These are phyloP conservation scores for Melanopsichium pennsylvanicum DNA, from an alignment of 1,284 basidiomycete species.

Conservation along the genomic window DNA sequence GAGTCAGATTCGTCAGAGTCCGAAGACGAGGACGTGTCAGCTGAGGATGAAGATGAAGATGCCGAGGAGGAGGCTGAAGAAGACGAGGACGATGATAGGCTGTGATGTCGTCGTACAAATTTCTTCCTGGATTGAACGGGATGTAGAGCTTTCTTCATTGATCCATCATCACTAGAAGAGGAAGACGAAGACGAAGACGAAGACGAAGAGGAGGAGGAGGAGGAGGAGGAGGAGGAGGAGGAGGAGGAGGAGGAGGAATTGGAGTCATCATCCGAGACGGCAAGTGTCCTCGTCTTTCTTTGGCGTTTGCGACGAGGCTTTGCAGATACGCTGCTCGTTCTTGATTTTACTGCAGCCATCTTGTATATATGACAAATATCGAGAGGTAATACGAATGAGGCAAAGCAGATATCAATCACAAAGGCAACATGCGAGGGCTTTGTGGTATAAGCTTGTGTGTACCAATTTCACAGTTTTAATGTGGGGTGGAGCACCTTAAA, in stretches of 20 bases:
- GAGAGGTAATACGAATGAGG: not conserved
- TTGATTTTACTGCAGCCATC: slow-evolving; percentile 21
- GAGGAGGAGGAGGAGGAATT: slow-evolving; percentile 30
- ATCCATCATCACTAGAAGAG: no score
- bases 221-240: slow-evolving; percentile 17
- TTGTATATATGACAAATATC: no score
- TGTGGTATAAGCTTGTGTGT: no score
- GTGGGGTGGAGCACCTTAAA: no score
- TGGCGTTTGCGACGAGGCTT: slow-evolving; percentile 25
- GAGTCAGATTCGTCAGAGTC: slow-evolving; percentile 14
- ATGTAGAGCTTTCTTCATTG: no score
- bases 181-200: not conserved
- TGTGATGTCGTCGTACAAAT: no score
- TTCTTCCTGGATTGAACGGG: no score
- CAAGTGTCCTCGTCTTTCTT: slow-evolving; percentile 38
- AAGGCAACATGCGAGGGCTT: no score
- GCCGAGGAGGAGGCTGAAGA: slow-evolving; percentile 1
- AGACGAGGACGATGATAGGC: no score
- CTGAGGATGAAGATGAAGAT: not conserved
- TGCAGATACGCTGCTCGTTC: slow-evolving; percentile 4
- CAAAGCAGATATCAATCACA: no score
- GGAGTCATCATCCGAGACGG: slow-evolving; percentile 25
- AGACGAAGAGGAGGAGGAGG: slow-evolving; percentile 3
- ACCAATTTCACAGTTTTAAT: no score
- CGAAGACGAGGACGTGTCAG: slow-evolving; percentile 6